These are phyloP conservation scores for Wickerhamomyces hampshirensis DNA, from an alignment of 805 yeast species.

Conservation along the genomic window DNA sequence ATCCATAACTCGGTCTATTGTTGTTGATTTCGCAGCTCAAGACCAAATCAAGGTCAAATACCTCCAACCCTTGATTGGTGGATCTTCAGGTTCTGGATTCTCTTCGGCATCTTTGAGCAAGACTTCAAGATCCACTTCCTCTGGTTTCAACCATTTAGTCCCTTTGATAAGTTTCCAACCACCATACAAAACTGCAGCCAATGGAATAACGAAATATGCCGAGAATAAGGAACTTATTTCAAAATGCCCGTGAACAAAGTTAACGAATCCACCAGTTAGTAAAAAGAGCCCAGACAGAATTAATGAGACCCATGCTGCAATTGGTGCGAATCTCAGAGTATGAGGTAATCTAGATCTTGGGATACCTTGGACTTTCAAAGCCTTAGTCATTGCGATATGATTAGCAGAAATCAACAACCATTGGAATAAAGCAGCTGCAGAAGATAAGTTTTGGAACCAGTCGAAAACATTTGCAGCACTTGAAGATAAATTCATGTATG, in stretches of 20 bases:
- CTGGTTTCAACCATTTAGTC: constrained; percentile 28
- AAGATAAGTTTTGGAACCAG: constrained; percentile 30
- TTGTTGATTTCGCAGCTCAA: constrained; percentile 1
- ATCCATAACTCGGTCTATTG: no score
- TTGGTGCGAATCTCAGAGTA: constrained; percentile 10
- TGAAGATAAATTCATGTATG: constrained; percentile 26
- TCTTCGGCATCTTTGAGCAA: constrained; percentile 26
- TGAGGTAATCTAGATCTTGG: constrained; percentile 13
- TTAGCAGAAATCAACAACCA: constrained; percentile 29
- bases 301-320: constrained; percentile 29
- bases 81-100: constrained; percentile 24
- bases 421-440: constrained; percentile 25
- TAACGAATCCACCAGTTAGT: constrained; percentile 31
- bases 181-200: constrained; percentile 24
- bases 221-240: constrained; percentile 8
- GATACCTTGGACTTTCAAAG: constrained; percentile 32
- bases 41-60: constrained; percentile 13
- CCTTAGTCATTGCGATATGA: constrained; percentile 28
- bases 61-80: constrained; percentile 12
- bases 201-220: constrained; percentile 19
- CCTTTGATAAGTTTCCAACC: constrained; percentile 29
- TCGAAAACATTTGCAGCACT: constrained; percentile 27
- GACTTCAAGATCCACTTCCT: constrained; percentile 36
- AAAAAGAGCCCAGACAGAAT: constrained; percentile 23
- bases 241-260: constrained; percentile 29